Conservation (phyloP, 2,329 filamentous ascomycete genomes). For the Fusarium musae region DNA sequence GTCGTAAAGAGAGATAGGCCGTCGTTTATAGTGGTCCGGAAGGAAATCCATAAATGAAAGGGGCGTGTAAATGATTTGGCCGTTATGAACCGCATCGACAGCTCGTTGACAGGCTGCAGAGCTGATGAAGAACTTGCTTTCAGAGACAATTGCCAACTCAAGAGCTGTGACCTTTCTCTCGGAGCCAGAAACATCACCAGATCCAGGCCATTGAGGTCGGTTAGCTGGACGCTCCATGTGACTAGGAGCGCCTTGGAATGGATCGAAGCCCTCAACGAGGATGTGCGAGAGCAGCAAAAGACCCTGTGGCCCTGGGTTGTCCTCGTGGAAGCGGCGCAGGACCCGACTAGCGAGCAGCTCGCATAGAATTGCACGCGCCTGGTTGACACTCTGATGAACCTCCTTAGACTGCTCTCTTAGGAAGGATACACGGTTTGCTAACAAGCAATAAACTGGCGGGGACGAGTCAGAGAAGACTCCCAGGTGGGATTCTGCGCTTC, state of each 20-base stretch:
- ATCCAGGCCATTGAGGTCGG: constrained; percentile 52
- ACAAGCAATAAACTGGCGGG: constrained; percentile 71
- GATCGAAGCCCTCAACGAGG: constrained; percentile 76
- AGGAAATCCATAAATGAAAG: constrained; percentile 77
- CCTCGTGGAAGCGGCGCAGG: constrained; percentile 74
- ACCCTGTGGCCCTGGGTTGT: constrained; percentile 70
- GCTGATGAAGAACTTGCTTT: constrained; percentile 74
- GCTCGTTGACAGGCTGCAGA: constrained; percentile 75
- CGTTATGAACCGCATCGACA: constrained; percentile 76
- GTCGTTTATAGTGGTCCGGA: constrained; percentile 78
- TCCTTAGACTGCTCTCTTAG: constrained; percentile 72
- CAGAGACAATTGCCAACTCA: constrained; percentile 77
- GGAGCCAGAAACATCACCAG: constrained; percentile 52
- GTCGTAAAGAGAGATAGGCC: constrained; percentile 76
- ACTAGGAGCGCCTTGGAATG: constrained; percentile 74
- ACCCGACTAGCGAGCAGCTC: constrained; percentile 75
- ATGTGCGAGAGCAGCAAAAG: constrained; percentile 74
- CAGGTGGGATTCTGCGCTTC: not conserved
- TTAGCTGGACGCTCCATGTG: constrained; percentile 64
- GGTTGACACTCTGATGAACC: constrained; percentile 75
- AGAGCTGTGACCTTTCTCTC: constrained; percentile 72
- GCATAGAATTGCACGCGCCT: constrained; percentile 74
- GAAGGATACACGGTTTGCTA: constrained; percentile 78
- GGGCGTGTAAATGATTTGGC: constrained; percentile 76
- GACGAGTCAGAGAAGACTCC: not conserved